Evolutionary conservation across 345 rosid genomes (phyloP), one percentile per base, ranked within the genome.

Genomic region (Firmiana major): DNA sequence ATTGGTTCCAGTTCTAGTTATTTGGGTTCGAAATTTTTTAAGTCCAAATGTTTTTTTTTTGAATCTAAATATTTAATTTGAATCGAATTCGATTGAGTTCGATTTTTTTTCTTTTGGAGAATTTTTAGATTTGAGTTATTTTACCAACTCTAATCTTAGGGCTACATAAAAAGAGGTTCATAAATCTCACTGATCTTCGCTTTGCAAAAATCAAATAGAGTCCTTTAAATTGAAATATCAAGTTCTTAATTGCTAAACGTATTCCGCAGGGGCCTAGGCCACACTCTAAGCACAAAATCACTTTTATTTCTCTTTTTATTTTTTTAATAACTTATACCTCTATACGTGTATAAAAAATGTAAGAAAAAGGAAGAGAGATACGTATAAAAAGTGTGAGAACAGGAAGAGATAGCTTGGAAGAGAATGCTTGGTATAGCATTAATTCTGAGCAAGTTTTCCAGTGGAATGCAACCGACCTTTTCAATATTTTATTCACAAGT

Each of bases 321-420:
- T 51, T 51, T 51, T 2, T 21, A 22, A 57, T 7, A 57, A 12
- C 4, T 10, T 7, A 22, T 16, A 51, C 34, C 0, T 31, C 34
- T 31, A 31, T 31, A 3, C 34, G 34, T 51, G 34, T 51, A 17
- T 51, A 1, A 55, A 22, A 22, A 57, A 1, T n/a, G 60, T 55
- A 10, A 19, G 57, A 8, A 7, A 22, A 22, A 57, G 5, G n/a
- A n/a, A n/a, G n/a, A n/a, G n/a, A n/a, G n/a, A n/a, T n/a, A n/a
- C n/a, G n/a, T 51, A 17, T 51, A 1, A 55, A 22, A 22, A 57
- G 5, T n/a, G 60, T 55, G 24, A 19, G 57, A 8, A 7, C 26
- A 63, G 63, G 42, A 58, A 48, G 67, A 70, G 8, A 2, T 21
- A 66, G 62, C 13, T n/a, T 75, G 68, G 62, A 65, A 79, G 68